Percentiles rank a stretch among this genome's conserved stretches.
Evolutionary conservation across 306 rosid species (phyloP).

Genomic region (Castanea mollissima): DNA sequence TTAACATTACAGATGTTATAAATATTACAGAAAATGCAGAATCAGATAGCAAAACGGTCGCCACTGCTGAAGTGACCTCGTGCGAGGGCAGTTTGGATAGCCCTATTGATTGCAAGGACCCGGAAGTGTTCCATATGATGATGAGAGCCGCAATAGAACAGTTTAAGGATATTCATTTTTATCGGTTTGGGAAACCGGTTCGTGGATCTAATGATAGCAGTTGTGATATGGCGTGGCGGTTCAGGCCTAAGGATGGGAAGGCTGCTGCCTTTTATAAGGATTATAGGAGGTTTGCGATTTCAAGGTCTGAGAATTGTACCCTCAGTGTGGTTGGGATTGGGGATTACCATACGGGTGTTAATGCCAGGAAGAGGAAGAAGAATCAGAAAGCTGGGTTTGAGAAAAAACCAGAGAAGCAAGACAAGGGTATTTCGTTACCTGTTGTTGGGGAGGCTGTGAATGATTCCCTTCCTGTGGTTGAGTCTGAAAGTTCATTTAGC

Average conservation of each 20-base stretch:
- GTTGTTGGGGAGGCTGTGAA: slow-evolving; percentile 85
- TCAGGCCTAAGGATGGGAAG: slow-evolving; percentile 96
- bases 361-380: slow-evolving; percentile 95
- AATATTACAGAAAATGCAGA: slow-evolving; percentile 26
- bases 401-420: slow-evolving; percentile 49
- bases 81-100: slow-evolving; percentile 49
- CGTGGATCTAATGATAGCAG: slow-evolving; percentile 55
- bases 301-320: slow-evolving; percentile 63
- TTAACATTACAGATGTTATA: slow-evolving; percentile 66
- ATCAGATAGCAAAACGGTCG: background rate
- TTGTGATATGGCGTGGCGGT: slow-evolving; percentile 99
- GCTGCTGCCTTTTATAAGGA: slow-evolving; percentile 89
- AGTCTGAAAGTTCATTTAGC: slow-evolving; percentile 78
- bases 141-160: slow-evolving; percentile 81
- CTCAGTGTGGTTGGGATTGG: slow-evolving; percentile 65
- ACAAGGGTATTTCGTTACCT: slow-evolving; percentile 44
- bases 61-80: slow-evolving; percentile 2
- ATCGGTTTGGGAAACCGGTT: slow-evolving; percentile 79
- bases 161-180: slow-evolving; percentile 92
- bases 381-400: slow-evolving; percentile 61
- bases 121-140: slow-evolving; percentile 93
- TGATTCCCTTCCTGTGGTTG: slow-evolving; percentile 79
- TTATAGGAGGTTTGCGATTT: slow-evolving; percentile 83
- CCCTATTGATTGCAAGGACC: slow-evolving; percentile 80
- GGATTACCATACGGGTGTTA: slow-evolving; percentile 78